Evolutionary conservation across 176 grass and related monocot species (phyloP).

Genomic region (Phoenix roebelenii): DNA sequence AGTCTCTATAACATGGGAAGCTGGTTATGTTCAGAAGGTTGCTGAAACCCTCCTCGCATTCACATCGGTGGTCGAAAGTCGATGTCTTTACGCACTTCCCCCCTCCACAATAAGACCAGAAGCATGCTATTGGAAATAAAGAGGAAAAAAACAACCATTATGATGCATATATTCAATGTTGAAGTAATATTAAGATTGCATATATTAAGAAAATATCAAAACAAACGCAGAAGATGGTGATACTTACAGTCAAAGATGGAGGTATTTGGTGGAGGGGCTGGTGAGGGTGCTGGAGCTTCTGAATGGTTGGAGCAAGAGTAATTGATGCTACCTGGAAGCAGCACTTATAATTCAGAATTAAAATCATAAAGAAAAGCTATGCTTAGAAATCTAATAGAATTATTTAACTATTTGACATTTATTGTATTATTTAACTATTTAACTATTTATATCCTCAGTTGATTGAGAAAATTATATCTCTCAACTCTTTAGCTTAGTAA

Average conservation of each 20-base stretch:
- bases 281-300: constrained; percentile 8
- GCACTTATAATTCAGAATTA: too few relatives aligned
- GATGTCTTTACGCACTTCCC: constrained; percentile 54
- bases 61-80: constrained; percentile 42
- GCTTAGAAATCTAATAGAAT: not conserved
- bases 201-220: not conserved
- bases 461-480: too few relatives aligned
- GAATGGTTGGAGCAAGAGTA: constrained; percentile 40
- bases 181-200: not conserved
- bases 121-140: constrained; percentile 36
- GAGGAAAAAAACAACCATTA: not conserved
- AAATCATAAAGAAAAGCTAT: not conserved
- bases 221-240: not conserved
- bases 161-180: not conserved
- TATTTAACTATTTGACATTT: not conserved
- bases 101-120: constrained; percentile 51
- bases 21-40: constrained; percentile 67
- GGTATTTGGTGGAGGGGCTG: constrained; percentile 27
- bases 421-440: not conserved
- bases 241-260: constrained; percentile 53
- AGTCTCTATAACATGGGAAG: constrained; percentile 62
- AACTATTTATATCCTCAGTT: too few relatives aligned
- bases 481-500: too few relatives aligned
- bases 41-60: constrained; percentile 49
- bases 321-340: constrained; percentile 55